A percentile compares a stretch with the other conserved stretches of the same genome.
phyloP scores from a whole-genome alignment of 495 filamentous ascomycete species.

The Mytilinidion resinicola region DNA sequence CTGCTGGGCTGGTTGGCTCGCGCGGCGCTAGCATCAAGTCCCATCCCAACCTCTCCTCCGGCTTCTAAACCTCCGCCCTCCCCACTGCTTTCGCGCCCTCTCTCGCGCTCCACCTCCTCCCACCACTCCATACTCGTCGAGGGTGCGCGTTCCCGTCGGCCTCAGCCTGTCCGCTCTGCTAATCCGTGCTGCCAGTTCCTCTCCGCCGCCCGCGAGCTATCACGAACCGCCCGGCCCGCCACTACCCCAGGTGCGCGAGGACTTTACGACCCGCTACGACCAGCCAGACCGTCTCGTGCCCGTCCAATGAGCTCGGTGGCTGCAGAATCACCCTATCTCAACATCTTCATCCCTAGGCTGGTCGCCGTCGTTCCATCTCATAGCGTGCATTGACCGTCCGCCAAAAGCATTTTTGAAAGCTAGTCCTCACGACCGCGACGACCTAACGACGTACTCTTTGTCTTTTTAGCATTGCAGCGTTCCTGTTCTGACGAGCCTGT shows the following conservation, averaged over 20 bases:
- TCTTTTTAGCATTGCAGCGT: conserved; percentile 31
- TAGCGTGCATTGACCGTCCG: conserved; percentile 18
- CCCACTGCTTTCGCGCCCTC: conserved; percentile 23
- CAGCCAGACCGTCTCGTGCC: conserved; percentile 11
- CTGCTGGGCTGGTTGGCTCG: conserved; percentile 26
- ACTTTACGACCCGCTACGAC: conserved; percentile 10
- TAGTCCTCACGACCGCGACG: conserved; percentile 24
- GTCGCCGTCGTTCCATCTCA: conserved; percentile 10
- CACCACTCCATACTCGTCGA: conserved; percentile 15
- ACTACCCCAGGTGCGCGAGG: conserved; percentile 12
- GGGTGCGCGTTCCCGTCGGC: conserved; percentile 1
- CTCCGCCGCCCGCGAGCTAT: conserved; percentile 4
- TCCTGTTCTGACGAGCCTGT: conserved; percentile 13
- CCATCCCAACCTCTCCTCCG: conserved; percentile 34
- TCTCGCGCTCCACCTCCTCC: conserved; percentile 14
- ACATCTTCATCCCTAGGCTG: conserved; percentile 14
- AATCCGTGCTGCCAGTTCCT: conserved; percentile 7
- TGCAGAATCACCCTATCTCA: neutral
- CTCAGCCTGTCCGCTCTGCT: too few relatives aligned
- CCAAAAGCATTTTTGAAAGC: conserved; percentile 14
- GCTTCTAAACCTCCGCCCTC: conserved; percentile 31
- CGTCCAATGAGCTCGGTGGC: conserved; percentile 7
- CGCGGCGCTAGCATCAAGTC: conserved; percentile 28
- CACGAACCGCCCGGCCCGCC: conserved; percentile 17
- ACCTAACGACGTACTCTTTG: conserved; percentile 30